These are phyloP conservation scores for Lichtheimia ramosa DNA, from an alignment of 371 early-diverging fungal genomes.

Conservation along the genomic window DNA sequence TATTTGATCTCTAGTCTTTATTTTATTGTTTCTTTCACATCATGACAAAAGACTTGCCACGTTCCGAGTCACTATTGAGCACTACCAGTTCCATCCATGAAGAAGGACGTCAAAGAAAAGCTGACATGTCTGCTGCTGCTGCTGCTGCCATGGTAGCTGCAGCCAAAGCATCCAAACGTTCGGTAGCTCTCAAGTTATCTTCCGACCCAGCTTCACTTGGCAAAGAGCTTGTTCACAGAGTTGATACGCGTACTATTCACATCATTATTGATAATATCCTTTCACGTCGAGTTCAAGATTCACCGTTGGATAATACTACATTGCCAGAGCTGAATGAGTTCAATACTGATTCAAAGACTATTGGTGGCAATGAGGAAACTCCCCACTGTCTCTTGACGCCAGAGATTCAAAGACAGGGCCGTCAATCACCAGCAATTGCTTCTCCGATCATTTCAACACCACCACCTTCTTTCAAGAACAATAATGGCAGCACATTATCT, in stretches of 20 bases:
- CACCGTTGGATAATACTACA: no score
- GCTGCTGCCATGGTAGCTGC: constrained; percentile 22
- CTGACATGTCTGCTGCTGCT: constrained; percentile 18
- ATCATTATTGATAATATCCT: not conserved
- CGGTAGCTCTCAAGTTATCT: not conserved
- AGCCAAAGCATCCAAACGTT: constrained; percentile 15
- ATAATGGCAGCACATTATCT: not conserved
- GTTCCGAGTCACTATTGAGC: no score
- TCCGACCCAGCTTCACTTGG: constrained; percentile 2
- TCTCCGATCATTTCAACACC: no score
- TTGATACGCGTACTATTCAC: constrained; percentile 5
- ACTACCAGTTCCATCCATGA: no score
- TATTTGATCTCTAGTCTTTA: not conserved
- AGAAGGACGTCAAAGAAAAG: constrained; percentile 14
- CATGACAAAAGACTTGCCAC: constrained; percentile 1
- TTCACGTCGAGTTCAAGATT: no score
- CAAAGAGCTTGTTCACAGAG: not conserved
- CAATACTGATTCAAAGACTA: no score
- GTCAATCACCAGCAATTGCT: no score
- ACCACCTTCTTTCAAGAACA: no score
- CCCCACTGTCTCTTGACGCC: not conserved
- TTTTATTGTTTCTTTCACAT: not conserved
- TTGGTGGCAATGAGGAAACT: not conserved
- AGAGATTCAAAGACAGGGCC: not conserved
- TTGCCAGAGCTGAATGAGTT: no score